phyloP scores from a whole-genome alignment of 202 grass and related monocot genomes.

The Miscanthus sacchariflorus region DNA sequence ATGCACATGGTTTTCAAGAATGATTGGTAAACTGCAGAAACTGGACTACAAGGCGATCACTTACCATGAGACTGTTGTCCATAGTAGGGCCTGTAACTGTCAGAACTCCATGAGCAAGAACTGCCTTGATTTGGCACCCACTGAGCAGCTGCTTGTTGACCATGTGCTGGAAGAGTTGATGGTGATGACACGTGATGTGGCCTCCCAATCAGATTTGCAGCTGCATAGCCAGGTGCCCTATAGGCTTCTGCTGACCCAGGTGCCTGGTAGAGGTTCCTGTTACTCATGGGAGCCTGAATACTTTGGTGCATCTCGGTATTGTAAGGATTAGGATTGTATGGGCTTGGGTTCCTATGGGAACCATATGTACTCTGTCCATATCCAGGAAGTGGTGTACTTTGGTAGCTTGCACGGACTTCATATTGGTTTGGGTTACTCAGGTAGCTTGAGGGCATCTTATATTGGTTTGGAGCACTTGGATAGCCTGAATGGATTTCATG shows the following conservation, averaged over 20 bases:
- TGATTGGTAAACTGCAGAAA: not conserved
- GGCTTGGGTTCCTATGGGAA: constrained; percentile 21
- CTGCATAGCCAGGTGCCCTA: constrained; percentile 35
- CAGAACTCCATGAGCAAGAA: constrained; percentile 27
- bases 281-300: constrained; percentile 30
- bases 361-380: constrained; percentile 29
- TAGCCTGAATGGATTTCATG: constrained; percentile 32
- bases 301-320: constrained; percentile 32
- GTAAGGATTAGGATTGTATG: constrained; percentile 37
- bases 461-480: constrained; percentile 26
- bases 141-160: constrained; percentile 21
- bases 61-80: constrained; percentile 49
- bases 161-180: constrained; percentile 22
- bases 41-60: constrained; percentile 22
- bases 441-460: constrained; percentile 33
- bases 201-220: constrained; percentile 43
- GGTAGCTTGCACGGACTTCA: constrained; percentile 45
- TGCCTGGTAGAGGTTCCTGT: constrained; percentile 26
- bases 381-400: constrained; percentile 33
- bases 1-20: not conserved
- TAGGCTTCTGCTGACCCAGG: constrained; percentile 34
- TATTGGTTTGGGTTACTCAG: constrained; percentile 30
- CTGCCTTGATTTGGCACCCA: constrained; percentile 22
- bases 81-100: constrained; percentile 35
- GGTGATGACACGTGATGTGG: constrained; percentile 37